Percentiles rank a stretch among this genome's conserved stretches.
These are phyloP conservation scores for Exophiala phaeomuriformis DNA, from an alignment of 2,329 filamentous ascomycete species.

Conservation along the genomic window DNA sequence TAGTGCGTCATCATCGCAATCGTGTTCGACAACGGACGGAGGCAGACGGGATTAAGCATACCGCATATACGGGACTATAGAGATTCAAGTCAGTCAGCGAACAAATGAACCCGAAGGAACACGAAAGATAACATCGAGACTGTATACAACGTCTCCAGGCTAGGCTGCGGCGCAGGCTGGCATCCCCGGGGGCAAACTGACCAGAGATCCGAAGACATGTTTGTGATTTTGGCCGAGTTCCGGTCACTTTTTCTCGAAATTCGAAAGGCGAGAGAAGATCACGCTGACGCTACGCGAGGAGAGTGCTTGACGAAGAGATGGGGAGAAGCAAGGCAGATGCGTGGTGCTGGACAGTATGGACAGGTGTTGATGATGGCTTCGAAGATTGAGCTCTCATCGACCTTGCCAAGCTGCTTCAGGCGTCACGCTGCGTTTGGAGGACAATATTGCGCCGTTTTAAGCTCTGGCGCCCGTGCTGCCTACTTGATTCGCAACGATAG, in stretches of 20 bases:
- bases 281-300: neutral
- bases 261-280: neutral
- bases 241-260: neutral
- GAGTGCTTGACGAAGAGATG: conserved; percentile 1
- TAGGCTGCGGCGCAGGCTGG: conserved; percentile 19
- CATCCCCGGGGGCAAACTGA: conserved; percentile 49
- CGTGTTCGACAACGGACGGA: neutral
- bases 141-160: conserved; percentile 8
- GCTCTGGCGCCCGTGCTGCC: no score
- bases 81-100: conserved; percentile 39
- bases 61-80: conserved; percentile 90
- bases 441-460: no score
- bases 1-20: neutral
- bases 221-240: conserved; percentile 34
- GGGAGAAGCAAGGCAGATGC: neutral
- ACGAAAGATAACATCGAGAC: neutral
- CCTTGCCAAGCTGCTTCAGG: neutral
- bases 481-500: no score
- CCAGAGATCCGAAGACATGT: conserved; percentile 76
- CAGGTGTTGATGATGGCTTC: conserved; percentile 4
- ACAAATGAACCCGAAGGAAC: conserved; percentile 5
- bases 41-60: conserved; percentile 54
- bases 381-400: neutral
- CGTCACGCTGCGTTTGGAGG: no score
- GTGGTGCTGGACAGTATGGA: conserved; percentile 15